phyloP scores from a whole-genome alignment of 768 basidiomycete species.

The Boletus rufocinnamomeus region DNA sequence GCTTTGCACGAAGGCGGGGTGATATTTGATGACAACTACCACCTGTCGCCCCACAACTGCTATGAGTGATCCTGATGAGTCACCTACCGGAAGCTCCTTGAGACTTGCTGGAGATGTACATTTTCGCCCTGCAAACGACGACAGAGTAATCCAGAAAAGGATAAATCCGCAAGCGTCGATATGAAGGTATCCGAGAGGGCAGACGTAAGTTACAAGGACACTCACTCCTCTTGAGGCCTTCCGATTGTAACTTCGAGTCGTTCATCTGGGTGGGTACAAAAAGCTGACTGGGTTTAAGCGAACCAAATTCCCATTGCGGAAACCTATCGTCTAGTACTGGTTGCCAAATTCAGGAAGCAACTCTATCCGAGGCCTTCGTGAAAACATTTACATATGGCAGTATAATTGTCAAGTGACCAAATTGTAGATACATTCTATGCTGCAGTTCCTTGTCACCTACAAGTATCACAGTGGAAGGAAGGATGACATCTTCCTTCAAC shows the following conservation, averaged over 20 bases:
- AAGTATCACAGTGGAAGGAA: not conserved
- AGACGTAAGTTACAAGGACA: not conserved
- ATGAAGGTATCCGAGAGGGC: not conserved
- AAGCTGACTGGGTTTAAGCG: not conserved
- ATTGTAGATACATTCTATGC: not conserved
- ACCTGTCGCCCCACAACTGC: not conserved
- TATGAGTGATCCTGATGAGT: not conserved
- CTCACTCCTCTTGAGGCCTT: not conserved
- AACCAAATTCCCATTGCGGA: not conserved
- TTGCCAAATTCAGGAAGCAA: not conserved
- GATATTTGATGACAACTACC: not conserved
- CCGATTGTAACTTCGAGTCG: not conserved
- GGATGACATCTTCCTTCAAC: not conserved
- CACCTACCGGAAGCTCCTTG: not conserved
- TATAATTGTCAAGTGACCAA: not conserved
- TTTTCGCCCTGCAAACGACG: not conserved
- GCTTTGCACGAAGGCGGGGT: not conserved
- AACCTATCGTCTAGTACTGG: not conserved
- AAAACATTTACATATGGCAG: not conserved
- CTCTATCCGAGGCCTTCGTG: not conserved
- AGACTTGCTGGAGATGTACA: no score
- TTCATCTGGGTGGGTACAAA: not conserved
- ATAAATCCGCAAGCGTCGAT: not conserved
- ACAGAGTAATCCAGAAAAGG: no score
- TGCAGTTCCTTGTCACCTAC: no score